phyloP scores from a whole-genome alignment of 2,329 filamentous ascomycete species.

The Cercospora brassicicola region DNA sequence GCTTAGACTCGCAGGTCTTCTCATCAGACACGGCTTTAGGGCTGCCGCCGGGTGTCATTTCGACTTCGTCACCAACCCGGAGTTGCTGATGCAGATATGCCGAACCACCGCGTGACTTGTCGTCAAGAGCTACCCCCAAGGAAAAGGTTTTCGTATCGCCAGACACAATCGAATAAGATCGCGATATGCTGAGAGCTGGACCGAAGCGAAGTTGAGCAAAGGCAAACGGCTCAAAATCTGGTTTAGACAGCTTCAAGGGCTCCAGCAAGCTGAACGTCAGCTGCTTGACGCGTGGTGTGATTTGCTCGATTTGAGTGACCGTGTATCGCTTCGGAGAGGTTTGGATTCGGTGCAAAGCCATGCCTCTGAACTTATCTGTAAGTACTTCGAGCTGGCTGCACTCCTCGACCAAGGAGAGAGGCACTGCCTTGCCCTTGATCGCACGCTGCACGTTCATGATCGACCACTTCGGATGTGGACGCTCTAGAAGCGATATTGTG shows the following conservation, averaged over 20 bases:
- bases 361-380: conserved; percentile 9
- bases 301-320: background rate
- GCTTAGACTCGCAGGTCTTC: background rate
- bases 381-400: conserved; percentile 40
- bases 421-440: conserved; percentile 54
- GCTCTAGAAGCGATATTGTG: conserved; percentile 56
- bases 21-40: conserved; percentile 24
- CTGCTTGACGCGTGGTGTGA: conserved; percentile 17
- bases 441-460: conserved; percentile 59
- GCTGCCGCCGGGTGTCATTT: conserved; percentile 37
- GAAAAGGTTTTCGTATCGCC: conserved; percentile 55
- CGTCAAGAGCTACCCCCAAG: conserved; percentile 60
- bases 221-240: conserved; percentile 47
- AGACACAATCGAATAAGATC: conserved; percentile 62
- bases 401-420: conserved; percentile 50
- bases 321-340: conserved; percentile 37
- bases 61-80: conserved; percentile 52
- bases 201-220: conserved; percentile 60
- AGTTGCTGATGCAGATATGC: conserved; percentile 56
- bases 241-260: conserved; percentile 22
- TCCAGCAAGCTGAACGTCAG: conserved; percentile 14
- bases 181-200: conserved; percentile 51
- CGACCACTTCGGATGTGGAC: conserved; percentile 61
- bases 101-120: conserved; percentile 61
- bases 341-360: conserved; percentile 35